Evolutionary conservation across 2,329 filamentous ascomycete species (phyloP).

Genomic region (Magnaporthiopsis incrustans): DNA sequence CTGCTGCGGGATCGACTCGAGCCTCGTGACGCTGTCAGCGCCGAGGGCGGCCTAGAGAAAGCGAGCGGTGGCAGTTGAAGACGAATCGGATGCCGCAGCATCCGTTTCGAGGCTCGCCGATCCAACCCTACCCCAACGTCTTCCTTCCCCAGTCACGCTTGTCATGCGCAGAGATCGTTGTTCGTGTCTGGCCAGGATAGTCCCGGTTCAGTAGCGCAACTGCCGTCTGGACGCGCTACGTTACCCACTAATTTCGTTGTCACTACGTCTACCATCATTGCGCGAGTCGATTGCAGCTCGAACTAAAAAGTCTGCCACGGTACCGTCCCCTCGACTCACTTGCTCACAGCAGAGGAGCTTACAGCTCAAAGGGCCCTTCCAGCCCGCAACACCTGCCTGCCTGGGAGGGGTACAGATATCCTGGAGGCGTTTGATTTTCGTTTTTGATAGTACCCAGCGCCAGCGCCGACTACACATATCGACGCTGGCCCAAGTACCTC

Average conservation of each 20-base stretch:
- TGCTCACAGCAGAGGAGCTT: background rate
- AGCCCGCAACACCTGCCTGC: background rate
- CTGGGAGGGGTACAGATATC: background rate
- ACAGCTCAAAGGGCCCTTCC: background rate
- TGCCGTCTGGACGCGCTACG: conserved; percentile 3
- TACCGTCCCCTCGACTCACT: background rate
- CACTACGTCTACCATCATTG: background rate
- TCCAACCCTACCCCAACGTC: conserved; percentile 4
- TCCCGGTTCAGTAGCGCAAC: conserved; percentile 8
- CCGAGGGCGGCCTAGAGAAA: background rate
- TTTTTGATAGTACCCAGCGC: background rate
- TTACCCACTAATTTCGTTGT: conserved; percentile 7
- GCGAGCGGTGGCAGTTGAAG: background rate
- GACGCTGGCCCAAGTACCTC: background rate
- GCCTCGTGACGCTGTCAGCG: background rate
- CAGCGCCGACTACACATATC: background rate
- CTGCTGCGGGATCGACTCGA: background rate
- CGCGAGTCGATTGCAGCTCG: conserved; percentile 6
- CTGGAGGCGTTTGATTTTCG: background rate
- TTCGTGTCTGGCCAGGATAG: conserved; percentile 7
- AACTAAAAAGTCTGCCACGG: background rate
- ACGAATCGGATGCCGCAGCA: conserved; percentile 7
- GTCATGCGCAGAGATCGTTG: conserved; percentile 7
- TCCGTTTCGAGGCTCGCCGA: background rate
- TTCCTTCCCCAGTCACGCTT: conserved; percentile 3